Evolutionary conservation across 768 basidiomycete species (phyloP), one percentile per base, ranked within the genome.

Genomic region (Lepiota venenata): DNA sequence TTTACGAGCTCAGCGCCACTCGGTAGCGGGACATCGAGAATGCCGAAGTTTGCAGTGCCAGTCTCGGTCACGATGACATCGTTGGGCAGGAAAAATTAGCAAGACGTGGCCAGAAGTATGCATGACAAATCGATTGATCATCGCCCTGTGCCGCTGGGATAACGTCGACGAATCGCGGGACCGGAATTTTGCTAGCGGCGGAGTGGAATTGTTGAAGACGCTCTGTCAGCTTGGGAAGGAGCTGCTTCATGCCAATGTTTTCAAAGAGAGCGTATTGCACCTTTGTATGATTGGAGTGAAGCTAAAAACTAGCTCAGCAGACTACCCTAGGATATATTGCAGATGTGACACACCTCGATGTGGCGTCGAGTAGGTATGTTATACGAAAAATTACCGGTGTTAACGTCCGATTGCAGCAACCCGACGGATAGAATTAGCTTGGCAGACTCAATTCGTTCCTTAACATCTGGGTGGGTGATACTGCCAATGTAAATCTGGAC

Each of bases 21-120:
- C 0, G 95, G 95, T 10, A 96, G 70, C 1, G 85, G 83, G 25
- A 92, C 79, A 56, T 91, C 91, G 38, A 93, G 66, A 44, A 96
- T 80, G 42, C 94, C 95, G 65, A 96, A 97, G 57, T 76, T 86
- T 11, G 90, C 83, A 0, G 92, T 94, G 3, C 87, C 94, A 11
- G 94, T 98, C 71, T 98, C 95, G 2, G 91, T 83, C 41, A 97
- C 70, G 55, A 97, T 81, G 32, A 96, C 82, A 68, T 92, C 92
- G 32, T 79, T 74, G 20, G 80, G 69, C 57, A 69, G 74, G 72
- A 94, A 90, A 75, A 92, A 93, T 53, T 66, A 8, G 81, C 78
- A 10, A 94, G 60, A 29, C 85, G 82, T 1, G 91, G 89, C 93
- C 93, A 96, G 64, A 95, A 81, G 77, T 84, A 92, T 11, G 78